Evolutionary conservation across 768 basidiomycete genomes (phyloP), one percentile per base, ranked within the genome.

Genomic region (Leccinum imitatum): DNA sequence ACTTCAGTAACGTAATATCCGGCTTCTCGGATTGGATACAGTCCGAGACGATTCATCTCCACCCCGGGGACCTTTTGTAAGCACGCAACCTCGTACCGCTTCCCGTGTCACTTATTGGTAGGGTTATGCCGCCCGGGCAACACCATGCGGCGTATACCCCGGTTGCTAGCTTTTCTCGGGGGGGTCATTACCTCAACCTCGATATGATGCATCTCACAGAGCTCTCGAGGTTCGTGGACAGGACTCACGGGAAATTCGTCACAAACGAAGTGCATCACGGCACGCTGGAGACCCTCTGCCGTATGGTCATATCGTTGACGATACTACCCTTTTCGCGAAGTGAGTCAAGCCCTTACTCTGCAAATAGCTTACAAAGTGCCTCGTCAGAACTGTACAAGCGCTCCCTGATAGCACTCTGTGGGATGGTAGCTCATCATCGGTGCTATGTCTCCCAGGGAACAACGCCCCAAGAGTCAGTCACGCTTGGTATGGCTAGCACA

Each of bases 171-270:
- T 57, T 66, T 13, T 56, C 33, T 4, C 46, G 30, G 0, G 61
- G 65, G 0, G 61, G 65, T 0, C 60, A 62, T 17, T 66, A 57
- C 25, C 62, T 60, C 19, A 50, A 37, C 50, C 48, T 60, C 14
- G 39, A 60, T 8, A 52, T 39, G 2, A 60, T 60, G 50, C 59
- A 55, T 4, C 46, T 54, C 15, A 58, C 52, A 8, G 52, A 58
- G 21, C 14, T 46, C 1, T 58, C 57, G 3, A 44, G 52, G 44
- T 53, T 10, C 6, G 10, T 53, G 1, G 52, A 58, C 17, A 2
- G 3, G 1, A 53, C 27, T 6, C 10, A 11, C 1, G 52, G 44
- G 3, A 10, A 11, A 14, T 17, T 35, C 5, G 23, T 57, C 3
- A 57, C 56, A 9, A 57, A 57, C 14, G 15, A 57, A 5, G 4